phyloP scores from a whole-genome alignment of 371 early-diverging fungal genomes.

The Phascolomyces articulosus region DNA sequence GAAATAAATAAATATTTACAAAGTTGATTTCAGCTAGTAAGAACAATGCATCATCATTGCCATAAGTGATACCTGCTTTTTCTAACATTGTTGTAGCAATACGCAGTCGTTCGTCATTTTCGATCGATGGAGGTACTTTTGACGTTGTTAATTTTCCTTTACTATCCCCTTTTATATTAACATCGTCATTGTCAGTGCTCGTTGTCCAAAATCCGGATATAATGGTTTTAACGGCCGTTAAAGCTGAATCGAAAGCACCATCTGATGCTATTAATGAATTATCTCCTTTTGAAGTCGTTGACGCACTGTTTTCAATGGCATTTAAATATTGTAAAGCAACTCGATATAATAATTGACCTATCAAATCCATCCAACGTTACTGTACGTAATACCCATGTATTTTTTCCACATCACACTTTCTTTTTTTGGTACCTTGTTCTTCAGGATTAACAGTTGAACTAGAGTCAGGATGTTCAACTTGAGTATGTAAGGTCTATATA shows the following conservation, averaged over 20 bases:
- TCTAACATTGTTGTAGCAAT: constrained; percentile 33
- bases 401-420: not conserved
- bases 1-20: constrained; percentile 43
- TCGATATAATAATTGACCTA: constrained; percentile 36
- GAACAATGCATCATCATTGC: constrained; percentile 50
- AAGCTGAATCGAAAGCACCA: constrained; percentile 4
- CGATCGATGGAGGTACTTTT: not conserved
- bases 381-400: no score
- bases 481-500: not conserved
- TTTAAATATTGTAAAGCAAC: constrained; percentile 33
- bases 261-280: constrained; percentile 3
- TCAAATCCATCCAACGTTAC: not conserved
- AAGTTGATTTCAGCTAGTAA: constrained; percentile 61
- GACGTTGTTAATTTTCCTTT: not conserved
- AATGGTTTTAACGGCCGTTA: not conserved
- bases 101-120: constrained; percentile 14
- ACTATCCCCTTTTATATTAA: not conserved
- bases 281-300: not conserved
- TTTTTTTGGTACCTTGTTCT: constrained; percentile 2
- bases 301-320: constrained; percentile 14
- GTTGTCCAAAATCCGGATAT: constrained; percentile 5
- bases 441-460: constrained; percentile 1
- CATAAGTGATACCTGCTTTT: constrained; percentile 36
- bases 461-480: constrained; percentile 3
- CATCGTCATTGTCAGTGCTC: not conserved